Evolutionary conservation across 1,284 basidiomycete species (phyloP).

Genomic region (Paramarasmius palmivorus): DNA sequence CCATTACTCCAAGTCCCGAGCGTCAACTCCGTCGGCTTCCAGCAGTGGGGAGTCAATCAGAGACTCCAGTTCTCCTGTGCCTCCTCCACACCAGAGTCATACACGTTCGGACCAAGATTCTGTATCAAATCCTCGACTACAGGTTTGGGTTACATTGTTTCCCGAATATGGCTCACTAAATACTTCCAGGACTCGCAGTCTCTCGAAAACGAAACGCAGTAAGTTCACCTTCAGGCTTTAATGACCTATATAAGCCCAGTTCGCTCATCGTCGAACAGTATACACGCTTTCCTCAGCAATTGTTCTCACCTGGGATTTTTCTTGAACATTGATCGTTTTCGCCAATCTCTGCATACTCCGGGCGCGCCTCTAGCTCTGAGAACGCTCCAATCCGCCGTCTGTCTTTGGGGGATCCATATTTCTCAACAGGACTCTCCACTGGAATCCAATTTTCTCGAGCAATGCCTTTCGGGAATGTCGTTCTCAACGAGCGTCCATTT

Average conservation of each 20-base stretch:
- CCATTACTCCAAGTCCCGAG: background rate
- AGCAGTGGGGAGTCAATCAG: background rate
- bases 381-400: conserved; percentile 18
- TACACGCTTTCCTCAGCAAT: conserved; percentile 19
- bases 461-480: conserved; percentile 7
- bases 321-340: conserved; percentile 18
- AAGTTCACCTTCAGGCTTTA: too few relatives aligned
- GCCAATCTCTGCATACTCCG: background rate
- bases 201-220: conserved; percentile 8
- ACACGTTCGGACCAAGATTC: background rate
- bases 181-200: conserved; percentile 9
- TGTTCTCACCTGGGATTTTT: conserved; percentile 23
- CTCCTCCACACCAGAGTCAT: conserved; percentile 2
- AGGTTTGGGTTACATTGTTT: too few relatives aligned
- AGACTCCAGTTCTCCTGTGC: conserved; percentile 4
- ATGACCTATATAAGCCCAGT: background rate
- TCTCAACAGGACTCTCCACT: conserved; percentile 2
- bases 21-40: background rate
- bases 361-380: conserved; percentile 10
- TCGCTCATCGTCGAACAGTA: conserved; percentile 7
- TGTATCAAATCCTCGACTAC: too few relatives aligned
- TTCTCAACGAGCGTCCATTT: background rate
- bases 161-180: too few relatives aligned
- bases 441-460: conserved; percentile 10
- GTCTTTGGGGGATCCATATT: conserved; percentile 21